Evolutionary conservation across 495 filamentous ascomycete genomes (phyloP).

Genomic region (Aspergillus olivimuriae): DNA sequence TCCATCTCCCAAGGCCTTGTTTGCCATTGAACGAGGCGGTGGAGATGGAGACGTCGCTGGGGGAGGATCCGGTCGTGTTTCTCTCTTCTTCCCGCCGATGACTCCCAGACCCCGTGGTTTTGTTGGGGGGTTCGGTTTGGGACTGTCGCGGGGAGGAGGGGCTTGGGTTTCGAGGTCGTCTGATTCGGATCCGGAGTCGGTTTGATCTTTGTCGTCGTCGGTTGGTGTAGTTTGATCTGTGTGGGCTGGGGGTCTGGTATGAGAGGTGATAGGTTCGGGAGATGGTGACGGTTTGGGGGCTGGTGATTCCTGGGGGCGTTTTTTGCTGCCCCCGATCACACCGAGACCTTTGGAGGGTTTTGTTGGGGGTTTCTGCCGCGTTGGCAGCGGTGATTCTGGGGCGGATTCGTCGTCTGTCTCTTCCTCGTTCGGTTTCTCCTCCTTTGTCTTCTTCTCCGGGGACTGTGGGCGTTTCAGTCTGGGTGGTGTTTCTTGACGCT

Average conservation of each 20-base stretch:
- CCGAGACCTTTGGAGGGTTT: constrained; percentile 13
- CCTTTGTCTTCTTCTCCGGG: constrained; percentile 4
- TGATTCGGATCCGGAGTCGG: constrained; percentile 8
- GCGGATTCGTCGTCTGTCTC: constrained; percentile 1
- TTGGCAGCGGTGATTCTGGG: constrained; percentile 1
- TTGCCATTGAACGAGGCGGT: neutral
- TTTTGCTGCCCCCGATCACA: constrained; percentile 14
- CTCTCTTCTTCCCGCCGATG: constrained; percentile 15
- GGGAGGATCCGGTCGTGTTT: constrained; percentile 4
- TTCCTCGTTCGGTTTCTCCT: neutral
- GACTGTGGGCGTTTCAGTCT: constrained; percentile 18
- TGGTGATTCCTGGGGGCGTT: constrained; percentile 13
- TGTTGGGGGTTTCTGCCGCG: constrained; percentile 8
- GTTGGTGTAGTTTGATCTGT: too few relatives aligned
- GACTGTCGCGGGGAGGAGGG: neutral
- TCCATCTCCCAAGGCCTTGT: neutral
- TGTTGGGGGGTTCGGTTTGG: neutral
- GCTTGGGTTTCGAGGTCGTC: neutral
- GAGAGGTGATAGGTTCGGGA: constrained; percentile 1
- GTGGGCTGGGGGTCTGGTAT: too few relatives aligned
- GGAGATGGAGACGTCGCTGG: neutral
- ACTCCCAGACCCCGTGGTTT: constrained; percentile 10
- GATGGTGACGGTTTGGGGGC: constrained; percentile 4
- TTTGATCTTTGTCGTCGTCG: constrained; percentile 5
- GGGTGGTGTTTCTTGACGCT: constrained; percentile 37